A percentile compares a stretch with the other conserved stretches of the same genome.
Evolutionary conservation across 2,329 filamentous ascomycete species (phyloP).

Genomic region (Gaeumannomyces sp.): DNA sequence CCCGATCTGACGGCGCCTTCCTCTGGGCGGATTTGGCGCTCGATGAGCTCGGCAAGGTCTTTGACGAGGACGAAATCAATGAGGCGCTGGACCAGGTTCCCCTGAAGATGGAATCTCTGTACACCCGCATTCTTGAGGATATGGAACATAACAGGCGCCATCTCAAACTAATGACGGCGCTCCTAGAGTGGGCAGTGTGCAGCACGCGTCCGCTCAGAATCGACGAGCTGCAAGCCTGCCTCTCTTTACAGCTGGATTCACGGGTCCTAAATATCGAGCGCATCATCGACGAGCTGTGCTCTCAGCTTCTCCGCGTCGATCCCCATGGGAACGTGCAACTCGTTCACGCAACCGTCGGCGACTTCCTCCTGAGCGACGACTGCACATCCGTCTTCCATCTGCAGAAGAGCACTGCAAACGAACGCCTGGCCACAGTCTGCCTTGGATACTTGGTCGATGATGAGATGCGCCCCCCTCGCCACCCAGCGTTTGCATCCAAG

Average conservation of each 20-base stretch:
- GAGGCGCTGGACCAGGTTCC: slow-evolving; percentile 27
- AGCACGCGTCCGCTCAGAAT: slow-evolving; percentile 20
- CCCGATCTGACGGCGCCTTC: slow-evolving; percentile 30
- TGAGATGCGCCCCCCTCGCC: slow-evolving; percentile 29
- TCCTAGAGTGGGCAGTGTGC: slow-evolving; percentile 20
- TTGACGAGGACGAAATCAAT: slow-evolving; percentile 24
- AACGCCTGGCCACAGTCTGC: slow-evolving; percentile 26
- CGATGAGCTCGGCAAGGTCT: slow-evolving; percentile 21
- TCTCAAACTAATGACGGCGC: slow-evolving; percentile 18
- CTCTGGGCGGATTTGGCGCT: slow-evolving; percentile 30
- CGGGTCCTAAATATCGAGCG: slow-evolving; percentile 10
- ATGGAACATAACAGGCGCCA: slow-evolving; percentile 22
- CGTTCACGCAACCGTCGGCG: slow-evolving; percentile 32
- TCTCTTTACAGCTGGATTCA: no score
- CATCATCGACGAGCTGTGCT: slow-evolving; percentile 24
- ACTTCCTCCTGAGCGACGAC: slow-evolving; percentile 20
- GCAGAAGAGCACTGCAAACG: slow-evolving; percentile 22
- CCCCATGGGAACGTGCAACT: slow-evolving; percentile 25
- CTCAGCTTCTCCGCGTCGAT: slow-evolving; percentile 30
- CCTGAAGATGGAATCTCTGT: slow-evolving; percentile 27
- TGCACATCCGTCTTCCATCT: slow-evolving; percentile 24
- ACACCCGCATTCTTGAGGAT: slow-evolving; percentile 23
- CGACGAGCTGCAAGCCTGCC: slow-evolving; percentile 16
- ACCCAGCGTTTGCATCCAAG: slow-evolving; percentile 14
- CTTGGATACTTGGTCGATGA: slow-evolving; percentile 26